Evolutionary conservation across 345 rosid genomes (phyloP).

Genomic region (Lenwebbia sp.): DNA sequence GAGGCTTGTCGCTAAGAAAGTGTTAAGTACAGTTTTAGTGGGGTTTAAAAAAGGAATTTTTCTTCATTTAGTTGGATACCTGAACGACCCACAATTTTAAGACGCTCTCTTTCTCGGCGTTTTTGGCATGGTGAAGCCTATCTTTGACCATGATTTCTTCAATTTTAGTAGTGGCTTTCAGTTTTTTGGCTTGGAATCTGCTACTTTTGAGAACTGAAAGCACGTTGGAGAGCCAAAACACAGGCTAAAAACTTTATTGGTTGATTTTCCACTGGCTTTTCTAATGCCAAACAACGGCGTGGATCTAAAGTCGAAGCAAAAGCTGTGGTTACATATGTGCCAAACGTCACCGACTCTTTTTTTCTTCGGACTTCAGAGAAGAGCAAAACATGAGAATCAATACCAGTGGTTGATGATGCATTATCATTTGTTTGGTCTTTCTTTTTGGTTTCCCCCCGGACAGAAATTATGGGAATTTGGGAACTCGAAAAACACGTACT

Average conservation of each 20-base stretch:
- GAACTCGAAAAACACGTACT: background rate
- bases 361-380: background rate
- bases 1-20: background rate
- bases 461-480: background rate
- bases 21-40: background rate
- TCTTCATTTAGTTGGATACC: background rate
- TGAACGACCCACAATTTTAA: background rate
- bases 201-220: background rate
- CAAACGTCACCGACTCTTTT: background rate
- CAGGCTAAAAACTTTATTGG: background rate
- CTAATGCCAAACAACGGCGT: background rate
- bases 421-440: background rate
- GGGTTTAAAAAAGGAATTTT: background rate
- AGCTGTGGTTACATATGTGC: background rate
- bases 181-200: background rate
- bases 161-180: background rate
- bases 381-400: background rate
- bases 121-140: background rate
- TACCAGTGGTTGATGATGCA: background rate
- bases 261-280: background rate
- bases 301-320: background rate
- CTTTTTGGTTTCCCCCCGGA: background rate
- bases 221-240: background rate
- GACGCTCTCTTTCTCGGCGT: background rate
- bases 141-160: background rate